Evolutionary conservation across 345 rosid genomes (phyloP), one percentile per base, ranked within the genome.

Genomic region (Eucalyptus viminalis): DNA sequence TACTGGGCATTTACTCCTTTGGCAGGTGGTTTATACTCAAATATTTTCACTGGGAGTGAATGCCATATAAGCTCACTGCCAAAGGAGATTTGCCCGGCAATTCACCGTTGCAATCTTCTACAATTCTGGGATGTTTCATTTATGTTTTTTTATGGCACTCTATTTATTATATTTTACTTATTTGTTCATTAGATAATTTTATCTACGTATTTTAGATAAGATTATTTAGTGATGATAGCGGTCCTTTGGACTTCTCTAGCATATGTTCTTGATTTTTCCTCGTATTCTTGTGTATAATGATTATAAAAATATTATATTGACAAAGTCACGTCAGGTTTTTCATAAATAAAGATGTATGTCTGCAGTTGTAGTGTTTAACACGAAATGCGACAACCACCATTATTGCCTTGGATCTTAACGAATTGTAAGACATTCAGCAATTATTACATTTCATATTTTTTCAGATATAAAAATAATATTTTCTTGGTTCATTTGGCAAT

Each of bases 1-100:
- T 91, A 87, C 93, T 43, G 89, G 93, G 93, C 90, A 92, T 91
- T 5, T 89, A 50, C 91, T 85, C 86, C 90, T 88, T 90, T 92
- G 94, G 92, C 89, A 93, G 91, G 47, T 9, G 47, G 83, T 51
- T 87, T 40, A 62, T 43, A 24, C n/a, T 49, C 86, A 31, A 25
- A 17, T 25, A 5, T 65, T 65, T 29, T 65, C 72, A n/a, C 37
- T 65, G 5, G 72, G 17, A 65, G 72, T 65, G 37, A 65, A 65
- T 8, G 80, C 6, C 50, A 12, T 14, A 76, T 88, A 54, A 88
- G 89, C 92, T 67, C 88, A 86, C 37, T 65, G 72, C 72, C 72
- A 65, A 65, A 14, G 72, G 17, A n/a, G 72, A 65, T 65, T 65
- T 65, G 72, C 37, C 19, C 37, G 19, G 72, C 37, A 65, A n/a